Base-by-base conservation (phyloP, 2,329 filamentous ascomycete species). In the Cladosporium halotolerans region DNA sequence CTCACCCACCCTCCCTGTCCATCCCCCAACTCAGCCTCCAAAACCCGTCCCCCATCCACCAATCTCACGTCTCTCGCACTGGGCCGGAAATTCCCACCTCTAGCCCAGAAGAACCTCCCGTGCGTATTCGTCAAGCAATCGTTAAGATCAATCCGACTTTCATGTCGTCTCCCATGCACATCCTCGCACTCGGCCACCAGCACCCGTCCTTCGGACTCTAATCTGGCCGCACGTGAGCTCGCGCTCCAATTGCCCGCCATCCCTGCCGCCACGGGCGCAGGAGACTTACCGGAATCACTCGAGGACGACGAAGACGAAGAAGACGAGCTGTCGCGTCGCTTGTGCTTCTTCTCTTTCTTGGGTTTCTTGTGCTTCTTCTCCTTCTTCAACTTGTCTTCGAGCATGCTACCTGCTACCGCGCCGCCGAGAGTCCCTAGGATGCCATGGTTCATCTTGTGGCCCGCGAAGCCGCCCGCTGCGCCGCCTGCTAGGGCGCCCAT, bases 371-470 rank as follows among this genome's bases (percentile, higher is more conserved):
- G 71, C 51, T 61, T 65, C 44, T 62, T 59, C 58, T 64, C 60
- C 45, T 54, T 60, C 66, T 80, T 80, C 59, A 71, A 58, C 56
- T 76, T 74, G 58, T 82, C 74, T 60, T 81, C 77, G 1, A 81
- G 60, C 58, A 80, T 76, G 60, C 72, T 76, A 2, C 80, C 80
- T 1, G 76, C 61, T 11, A 83, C 68, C 0, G 79, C 80, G 42
- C 80, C 80, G 9, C 78, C 77, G 39, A 83, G 62, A 1, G 79
- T 76, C 11, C 81, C 81, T 2, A 84, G 61, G n/a, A 83, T 63
- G 4, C 78, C 78, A 58, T 81, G 78, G 18, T 76, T 73, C 64
- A 80, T 71, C 64, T 80, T 78, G 61, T 76, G 73, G 5, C 80
- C 81, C 9, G 78, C 72, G 56, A 76, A 79, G 54, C 77, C 79